These are phyloP conservation scores for Floccularia luteovirens DNA, from an alignment of 768 basidiomycete species.

Conservation along the genomic window DNA sequence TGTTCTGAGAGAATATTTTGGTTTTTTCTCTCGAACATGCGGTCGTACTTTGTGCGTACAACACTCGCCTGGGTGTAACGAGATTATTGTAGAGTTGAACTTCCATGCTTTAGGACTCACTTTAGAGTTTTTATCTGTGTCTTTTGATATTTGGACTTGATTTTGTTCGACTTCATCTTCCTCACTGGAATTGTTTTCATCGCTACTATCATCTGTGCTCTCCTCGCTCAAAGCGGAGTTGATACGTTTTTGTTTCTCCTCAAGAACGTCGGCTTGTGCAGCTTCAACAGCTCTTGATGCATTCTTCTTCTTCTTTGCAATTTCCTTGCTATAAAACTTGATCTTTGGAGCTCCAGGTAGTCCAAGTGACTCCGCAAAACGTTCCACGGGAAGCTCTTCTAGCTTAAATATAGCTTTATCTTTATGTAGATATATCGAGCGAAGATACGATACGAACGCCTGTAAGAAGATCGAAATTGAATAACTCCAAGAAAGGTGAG, in stretches of 20 bases:
- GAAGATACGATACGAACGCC: slow-evolving; percentile 95
- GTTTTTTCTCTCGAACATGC: slow-evolving; percentile 96
- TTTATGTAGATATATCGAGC: slow-evolving; percentile 88
- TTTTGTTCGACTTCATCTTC: too few species aligned
- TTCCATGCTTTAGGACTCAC: too few species aligned
- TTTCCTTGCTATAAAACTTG: slow-evolving; percentile 69
- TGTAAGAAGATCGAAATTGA: slow-evolving; percentile 18
- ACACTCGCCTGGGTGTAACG: slow-evolving; percentile 32
- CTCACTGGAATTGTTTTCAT: too few species aligned
- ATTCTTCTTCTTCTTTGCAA: slow-evolving; percentile 75
- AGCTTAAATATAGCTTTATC: slow-evolving; percentile 92
- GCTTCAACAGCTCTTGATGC: slow-evolving; percentile 38
- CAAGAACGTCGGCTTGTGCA: slow-evolving; percentile 23
- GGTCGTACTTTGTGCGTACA: slow-evolving; percentile 90
- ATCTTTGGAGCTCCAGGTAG: slow-evolving; percentile 94
- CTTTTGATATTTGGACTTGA: too few species aligned
- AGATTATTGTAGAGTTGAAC: too few species aligned
- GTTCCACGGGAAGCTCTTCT: slow-evolving; percentile 71
- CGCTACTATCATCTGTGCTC: too few species aligned
- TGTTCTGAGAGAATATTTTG: slow-evolving; percentile 88
- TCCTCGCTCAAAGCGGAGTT: too few species aligned
- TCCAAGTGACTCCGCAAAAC: slow-evolving; percentile 85
- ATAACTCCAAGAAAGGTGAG: neutral
- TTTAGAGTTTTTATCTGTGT: too few species aligned
- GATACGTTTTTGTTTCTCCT: too few species aligned